phyloP scores from a whole-genome alignment of 202 grass and related monocot species.

The Bolboschoenoplectus hybrid region DNA sequence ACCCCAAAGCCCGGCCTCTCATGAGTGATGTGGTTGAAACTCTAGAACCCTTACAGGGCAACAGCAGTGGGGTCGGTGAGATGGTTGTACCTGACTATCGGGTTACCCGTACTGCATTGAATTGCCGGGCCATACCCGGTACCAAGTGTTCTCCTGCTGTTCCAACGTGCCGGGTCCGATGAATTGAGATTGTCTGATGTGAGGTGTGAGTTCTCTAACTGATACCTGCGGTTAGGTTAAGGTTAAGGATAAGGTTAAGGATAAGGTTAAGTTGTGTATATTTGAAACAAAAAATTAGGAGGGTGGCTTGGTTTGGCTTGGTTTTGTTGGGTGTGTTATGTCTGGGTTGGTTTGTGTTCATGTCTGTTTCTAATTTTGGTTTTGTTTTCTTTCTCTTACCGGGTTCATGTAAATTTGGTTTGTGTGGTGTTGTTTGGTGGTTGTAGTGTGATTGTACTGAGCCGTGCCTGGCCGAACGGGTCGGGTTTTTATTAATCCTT shows the following conservation, averaged over 20 bases:
- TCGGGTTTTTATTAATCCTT: conserved; percentile 56
- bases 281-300: conserved; percentile 42
- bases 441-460: conserved; percentile 65
- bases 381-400: conserved; percentile 41
- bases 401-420: conserved; percentile 77
- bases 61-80: conserved; percentile 41
- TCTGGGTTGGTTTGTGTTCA: conserved; percentile 27
- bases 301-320: conserved; percentile 41
- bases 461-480: conserved; percentile 51
- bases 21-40: conserved; percentile 97
- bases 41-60: conserved; percentile 67
- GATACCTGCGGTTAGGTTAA: conserved; percentile 35
- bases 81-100: conserved; percentile 54
- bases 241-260: conserved; percentile 44
- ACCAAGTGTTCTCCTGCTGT: conserved; percentile 65
- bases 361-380: conserved; percentile 40
- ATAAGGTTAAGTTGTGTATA: conserved; percentile 70
- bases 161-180: conserved; percentile 83
- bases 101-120: conserved; percentile 52
- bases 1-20: conserved; percentile 90
- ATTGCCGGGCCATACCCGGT: conserved; percentile 70
- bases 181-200: conserved; percentile 45
- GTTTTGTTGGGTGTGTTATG: conserved; percentile 24
- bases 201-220: conserved; percentile 25
- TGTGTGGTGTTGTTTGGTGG: conserved; percentile 60